Evolutionary conservation across 176 grass and related monocot genomes (phyloP).

Genomic region (Alopecurus myosuroides): DNA sequence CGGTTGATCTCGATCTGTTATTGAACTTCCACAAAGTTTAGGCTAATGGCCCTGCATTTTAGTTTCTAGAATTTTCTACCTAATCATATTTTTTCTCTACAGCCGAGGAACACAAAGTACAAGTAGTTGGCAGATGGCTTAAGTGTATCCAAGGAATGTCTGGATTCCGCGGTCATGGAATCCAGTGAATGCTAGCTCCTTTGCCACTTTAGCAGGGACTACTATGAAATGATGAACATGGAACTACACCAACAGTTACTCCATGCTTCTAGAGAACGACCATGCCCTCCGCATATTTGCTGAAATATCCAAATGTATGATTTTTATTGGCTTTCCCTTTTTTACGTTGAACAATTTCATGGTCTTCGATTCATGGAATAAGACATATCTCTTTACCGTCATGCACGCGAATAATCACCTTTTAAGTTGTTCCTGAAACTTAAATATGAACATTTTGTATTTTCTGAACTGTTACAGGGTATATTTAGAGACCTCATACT

Average conservation of each 20-base stretch:
- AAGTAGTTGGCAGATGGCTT: conserved; percentile 65
- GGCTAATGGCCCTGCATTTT: background rate
- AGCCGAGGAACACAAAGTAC: conserved; percentile 66
- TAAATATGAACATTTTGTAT: no score
- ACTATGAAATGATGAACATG: conserved; percentile 91
- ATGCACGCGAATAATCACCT: no score
- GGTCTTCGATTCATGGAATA: no score
- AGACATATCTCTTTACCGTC: no score
- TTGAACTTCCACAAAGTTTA: background rate
- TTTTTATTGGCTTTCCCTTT: no score
- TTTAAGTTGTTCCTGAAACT: no score
- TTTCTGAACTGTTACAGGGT: no score
- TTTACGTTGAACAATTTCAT: no score
- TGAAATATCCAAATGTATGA: no score
- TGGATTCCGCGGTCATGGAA: conserved; percentile 77
- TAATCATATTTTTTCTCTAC: background rate
- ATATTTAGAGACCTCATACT: no score
- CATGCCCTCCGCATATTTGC: no score
- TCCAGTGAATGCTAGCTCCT: conserved; percentile 71
- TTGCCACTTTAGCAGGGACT: conserved; percentile 79
- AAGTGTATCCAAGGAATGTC: conserved; percentile 70
- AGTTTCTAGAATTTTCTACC: background rate
- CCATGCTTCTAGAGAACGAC: conserved; percentile 92
- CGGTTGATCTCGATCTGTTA: no score
- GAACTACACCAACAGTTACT: conserved; percentile 86